Base-by-base conservation (phyloP, 73 alveolate species). In the Paramecium primaurelia region DNA sequence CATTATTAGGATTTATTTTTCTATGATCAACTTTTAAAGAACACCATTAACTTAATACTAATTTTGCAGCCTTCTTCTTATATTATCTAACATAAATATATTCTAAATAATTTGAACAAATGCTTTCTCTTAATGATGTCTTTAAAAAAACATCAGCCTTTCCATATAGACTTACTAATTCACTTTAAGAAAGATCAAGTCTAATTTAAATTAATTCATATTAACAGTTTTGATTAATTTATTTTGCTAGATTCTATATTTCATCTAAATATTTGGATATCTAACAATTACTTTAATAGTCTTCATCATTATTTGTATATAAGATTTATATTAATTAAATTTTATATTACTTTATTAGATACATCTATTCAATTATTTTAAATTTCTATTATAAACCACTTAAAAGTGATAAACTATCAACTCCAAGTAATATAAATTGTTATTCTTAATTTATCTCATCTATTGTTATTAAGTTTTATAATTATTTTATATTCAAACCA, bases 71-170 rank as follows among this genome's bases (percentile, higher is more conserved):
- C 38, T 26, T 80, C 71, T 47, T 80, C 4, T 8, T 32, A 18
- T 1, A 80, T n/a, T 80, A 80, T 80, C 91, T 42, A 22, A 80
- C 9, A 80, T 80, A 49, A 8, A 80, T 80, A 80, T 80, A 80
- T 49, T 80, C 91, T 11, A 80, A 25, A 80, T 80, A 80, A 16
- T 40, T 47, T 22, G 16, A 49, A 8, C 37, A 80, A 2, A 49
- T 80, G 45, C 58, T 80, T 6, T 80, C 91, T 45, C 91, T 80
- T 9, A 80, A 26, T 4, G 64, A 20, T 42, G 77, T 4, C 18
- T 80, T 80, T 2, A 80, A 9, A 18, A 45, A 80, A 4, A 14
- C 9, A 45, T 80, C 71, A 80, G 77, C 11, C 7, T 18, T 10
- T 80, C n/a, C 34, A 18, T 42, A 80, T 2, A 32, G 34, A 12